These are phyloP conservation scores for Chytriomyces sp. DNA, from an alignment of 192 early-diverging fungal species.

Conservation along the genomic window DNA sequence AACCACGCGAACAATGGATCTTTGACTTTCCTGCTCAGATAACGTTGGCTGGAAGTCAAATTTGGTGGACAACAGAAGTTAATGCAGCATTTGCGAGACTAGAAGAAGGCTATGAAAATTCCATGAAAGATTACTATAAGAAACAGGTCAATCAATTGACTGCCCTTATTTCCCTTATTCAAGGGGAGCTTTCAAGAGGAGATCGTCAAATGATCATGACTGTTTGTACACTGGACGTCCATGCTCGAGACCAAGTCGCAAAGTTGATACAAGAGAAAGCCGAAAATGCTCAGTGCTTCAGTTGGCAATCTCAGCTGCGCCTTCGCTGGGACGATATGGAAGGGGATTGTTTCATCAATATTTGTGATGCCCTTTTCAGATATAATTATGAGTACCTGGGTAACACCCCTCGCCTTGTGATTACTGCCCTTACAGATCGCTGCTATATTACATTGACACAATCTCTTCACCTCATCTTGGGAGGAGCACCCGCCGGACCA, in stretches of 20 bases:
- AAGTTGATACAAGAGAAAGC: slow-evolving; percentile 69
- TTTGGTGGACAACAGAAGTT: slow-evolving; percentile 75
- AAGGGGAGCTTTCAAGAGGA: slow-evolving; percentile 55
- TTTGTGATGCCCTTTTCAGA: slow-evolving; percentile 65
- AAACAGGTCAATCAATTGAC: slow-evolving; percentile 71
- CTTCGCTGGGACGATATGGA: slow-evolving; percentile 65
- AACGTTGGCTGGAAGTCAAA: slow-evolving; percentile 62
- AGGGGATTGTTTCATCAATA: slow-evolving; percentile 66
- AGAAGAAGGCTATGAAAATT: slow-evolving; percentile 71
- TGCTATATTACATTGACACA: slow-evolving; percentile 71
- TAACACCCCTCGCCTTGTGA: slow-evolving; percentile 66
- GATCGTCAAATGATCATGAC: slow-evolving; percentile 73
- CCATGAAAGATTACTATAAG: slow-evolving; percentile 71
- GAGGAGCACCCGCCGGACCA: slow-evolving; percentile 66
- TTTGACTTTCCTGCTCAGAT: slow-evolving; percentile 70
- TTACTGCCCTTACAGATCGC: slow-evolving; percentile 66
- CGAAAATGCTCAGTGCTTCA: slow-evolving; percentile 66
- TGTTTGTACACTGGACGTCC: slow-evolving; percentile 67
- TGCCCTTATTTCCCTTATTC: slow-evolving; percentile 63
- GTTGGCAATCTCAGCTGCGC: slow-evolving; percentile 66
- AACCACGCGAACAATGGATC: slow-evolving; percentile 72
- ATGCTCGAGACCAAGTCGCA: slow-evolving; percentile 68
- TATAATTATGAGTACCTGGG: slow-evolving; percentile 70
- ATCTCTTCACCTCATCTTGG: slow-evolving; percentile 66
- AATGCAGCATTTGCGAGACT: slow-evolving; percentile 62